Evolutionary conservation across 2,329 filamentous ascomycete species (phyloP), one percentile per base, ranked within the genome.

Genomic region (Blastomyces parvus): DNA sequence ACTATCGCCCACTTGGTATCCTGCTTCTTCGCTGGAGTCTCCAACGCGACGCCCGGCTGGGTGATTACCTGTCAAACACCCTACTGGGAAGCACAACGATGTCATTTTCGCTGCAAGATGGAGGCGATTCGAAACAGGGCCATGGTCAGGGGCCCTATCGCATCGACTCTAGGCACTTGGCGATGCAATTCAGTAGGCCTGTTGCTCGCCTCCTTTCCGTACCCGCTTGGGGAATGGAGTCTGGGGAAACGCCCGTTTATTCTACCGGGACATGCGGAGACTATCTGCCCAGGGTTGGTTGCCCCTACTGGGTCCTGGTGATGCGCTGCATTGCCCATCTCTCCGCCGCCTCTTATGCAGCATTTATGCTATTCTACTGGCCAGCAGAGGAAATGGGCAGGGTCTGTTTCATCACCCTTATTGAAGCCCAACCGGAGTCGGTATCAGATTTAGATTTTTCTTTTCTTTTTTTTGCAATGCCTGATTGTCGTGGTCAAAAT

Each of bases 391-490:
- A 42, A 59, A 60, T 60, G n/a, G 14, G 44, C 50, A 60, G 59
- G 33, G 19, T 27, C 59, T 0, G 38, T 25, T 59, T 33, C 27
- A n/a, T 50, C 59, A 40, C 52, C 22, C 25, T 50, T 19, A 36
- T 52, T 27, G 44, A 50, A 36, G 59, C 59, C 59, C 59, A 60
- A 60, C 59, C 33, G n/a, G 57, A 14, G 57, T 40, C 30, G 55
- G 38, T 59, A 46, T 46, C 57, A 59, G 8, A 59, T n/a, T 59
- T 59, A 36, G 33, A 36, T 36, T 36, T 36, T 36, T 5, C 6
- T 30, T 30, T 30, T 36, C 33, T 46, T 59, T 46, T 13, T 14
- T 22, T 19, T 30, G 7, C 40, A 27, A 59, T 59, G 57, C 57
- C 57, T 44, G 57, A 59, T 40, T 25, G 19, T 17, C 57, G 46